Conservation (phyloP, 108 stramenopile genomes). For the Nitzschia palea region DNA sequence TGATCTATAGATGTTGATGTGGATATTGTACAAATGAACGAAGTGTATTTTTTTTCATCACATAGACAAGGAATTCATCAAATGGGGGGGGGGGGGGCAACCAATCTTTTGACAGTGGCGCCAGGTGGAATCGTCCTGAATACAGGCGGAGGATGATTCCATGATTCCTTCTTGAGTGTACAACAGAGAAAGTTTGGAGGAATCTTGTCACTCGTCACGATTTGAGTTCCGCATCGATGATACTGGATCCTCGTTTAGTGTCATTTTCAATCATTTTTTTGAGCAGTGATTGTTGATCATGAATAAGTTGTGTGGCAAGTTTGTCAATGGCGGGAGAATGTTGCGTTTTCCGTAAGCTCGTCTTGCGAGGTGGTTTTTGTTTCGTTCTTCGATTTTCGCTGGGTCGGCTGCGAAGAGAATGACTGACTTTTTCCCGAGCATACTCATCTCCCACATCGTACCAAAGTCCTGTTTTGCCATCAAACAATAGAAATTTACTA, state of each 20-base stretch:
- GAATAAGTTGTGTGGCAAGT: conserved; percentile 22
- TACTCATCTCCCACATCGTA: conserved; percentile 45
- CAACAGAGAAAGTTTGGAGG: too few relatives aligned
- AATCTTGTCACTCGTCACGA: too few relatives aligned
- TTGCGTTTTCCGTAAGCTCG: neutral
- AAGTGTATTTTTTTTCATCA: too few relatives aligned
- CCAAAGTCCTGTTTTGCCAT: conserved; percentile 38
- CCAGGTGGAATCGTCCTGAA: too few relatives aligned
- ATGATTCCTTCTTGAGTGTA: too few relatives aligned
- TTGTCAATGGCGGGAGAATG: conserved; percentile 25
- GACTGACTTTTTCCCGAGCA: conserved; percentile 51
- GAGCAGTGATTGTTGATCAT: conserved; percentile 36
- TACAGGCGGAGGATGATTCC: too few relatives aligned
- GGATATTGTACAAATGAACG: too few relatives aligned
- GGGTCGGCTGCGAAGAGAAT: conserved; percentile 46
- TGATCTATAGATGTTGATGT: too few relatives aligned
- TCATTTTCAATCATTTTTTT: conserved; percentile 32
- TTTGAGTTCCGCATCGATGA: too few relatives aligned
- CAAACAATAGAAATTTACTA: conserved; percentile 40
- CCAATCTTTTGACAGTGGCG: too few relatives aligned
- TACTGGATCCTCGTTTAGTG: conserved; percentile 2
- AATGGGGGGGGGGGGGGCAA: too few relatives aligned
- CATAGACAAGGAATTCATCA: too few relatives aligned
- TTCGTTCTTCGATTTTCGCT: conserved; percentile 18
- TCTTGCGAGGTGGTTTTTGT: conserved; percentile 15